These are phyloP conservation scores for Chenopodium album DNA, from an alignment of 148 eudicot species.

Conservation along the genomic window DNA sequence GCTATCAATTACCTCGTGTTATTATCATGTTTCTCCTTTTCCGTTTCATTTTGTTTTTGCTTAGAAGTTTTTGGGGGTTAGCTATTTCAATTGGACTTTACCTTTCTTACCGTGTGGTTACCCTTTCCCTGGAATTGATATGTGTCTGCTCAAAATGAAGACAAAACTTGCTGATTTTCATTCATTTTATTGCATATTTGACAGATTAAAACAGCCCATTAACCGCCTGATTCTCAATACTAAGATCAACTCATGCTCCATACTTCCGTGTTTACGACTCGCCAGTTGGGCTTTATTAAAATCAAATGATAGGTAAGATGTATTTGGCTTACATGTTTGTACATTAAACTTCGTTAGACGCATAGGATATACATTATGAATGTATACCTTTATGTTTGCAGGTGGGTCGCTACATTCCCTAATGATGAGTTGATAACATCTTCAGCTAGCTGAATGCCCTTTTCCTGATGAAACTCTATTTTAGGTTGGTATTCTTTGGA, in stretches of 20 bases:
- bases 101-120: neutral
- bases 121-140: neutral
- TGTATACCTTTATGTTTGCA: neutral
- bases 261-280: neutral
- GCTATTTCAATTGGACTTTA: neutral
- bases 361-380: neutral
- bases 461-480: neutral
- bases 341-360: neutral
- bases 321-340: neutral
- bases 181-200: neutral
- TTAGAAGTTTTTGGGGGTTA: too few species aligned
- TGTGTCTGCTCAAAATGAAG: neutral
- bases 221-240: neutral
- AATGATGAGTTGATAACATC: neutral
- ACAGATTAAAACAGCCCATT: neutral
- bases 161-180: neutral
- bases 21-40: neutral
- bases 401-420: neutral
- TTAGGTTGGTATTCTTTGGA: constrained; percentile 6
- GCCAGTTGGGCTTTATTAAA: neutral
- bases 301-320: neutral
- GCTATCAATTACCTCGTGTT: constrained; percentile 3
- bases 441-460: constrained; percentile 15
- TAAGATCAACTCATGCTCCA: neutral
- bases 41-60: neutral